These are phyloP conservation scores for Candida boidinii DNA, from an alignment of 805 yeast genomes.

Conservation along the genomic window DNA sequence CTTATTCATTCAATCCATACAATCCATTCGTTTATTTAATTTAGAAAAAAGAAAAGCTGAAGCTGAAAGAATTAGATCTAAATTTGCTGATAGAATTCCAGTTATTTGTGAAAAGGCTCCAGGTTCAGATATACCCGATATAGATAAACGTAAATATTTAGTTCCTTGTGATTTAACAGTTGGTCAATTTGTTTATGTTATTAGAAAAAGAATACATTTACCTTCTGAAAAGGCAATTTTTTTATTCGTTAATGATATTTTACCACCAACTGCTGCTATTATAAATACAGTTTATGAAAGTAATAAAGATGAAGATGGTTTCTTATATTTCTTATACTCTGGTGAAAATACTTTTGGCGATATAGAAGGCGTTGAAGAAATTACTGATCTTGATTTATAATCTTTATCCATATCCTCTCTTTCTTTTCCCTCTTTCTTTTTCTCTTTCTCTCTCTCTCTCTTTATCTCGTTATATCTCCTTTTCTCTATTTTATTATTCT, in stretches of 20 bases:
- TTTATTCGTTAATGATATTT: conserved; percentile 91
- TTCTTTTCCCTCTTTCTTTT: conserved; percentile 2
- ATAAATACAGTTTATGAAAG: conserved; percentile 94
- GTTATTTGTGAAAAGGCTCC: conserved; percentile 97
- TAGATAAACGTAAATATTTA: conserved; percentile 93
- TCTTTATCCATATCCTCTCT: conserved; percentile 3
- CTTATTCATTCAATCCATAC: neutral
- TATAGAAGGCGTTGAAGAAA: conserved; percentile 20
- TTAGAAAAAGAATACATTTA: conserved; percentile 89
- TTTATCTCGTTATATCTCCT: conserved; percentile 1
- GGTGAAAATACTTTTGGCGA: conserved; percentile 96
- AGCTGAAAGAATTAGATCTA: conserved; percentile 80
- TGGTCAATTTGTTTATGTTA: conserved; percentile 96
- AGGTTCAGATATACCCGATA: conserved; percentile 90
- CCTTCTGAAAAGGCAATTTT: conserved; percentile 98
- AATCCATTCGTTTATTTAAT: neutral
- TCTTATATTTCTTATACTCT: conserved; percentile 88
- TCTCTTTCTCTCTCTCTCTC: conserved; percentile 1
- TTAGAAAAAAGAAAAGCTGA: conserved; percentile 89
- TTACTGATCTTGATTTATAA: conserved; percentile 3
- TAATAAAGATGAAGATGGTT: conserved; percentile 97
- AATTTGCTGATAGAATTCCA: conserved; percentile 89
- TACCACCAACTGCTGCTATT: conserved; percentile 96
- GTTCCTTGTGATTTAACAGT: conserved; percentile 95
- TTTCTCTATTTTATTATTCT: too few relatives aligned